These are phyloP conservation scores for Benincasa hispida DNA, from an alignment of 306 rosid species.

Conservation along the genomic window DNA sequence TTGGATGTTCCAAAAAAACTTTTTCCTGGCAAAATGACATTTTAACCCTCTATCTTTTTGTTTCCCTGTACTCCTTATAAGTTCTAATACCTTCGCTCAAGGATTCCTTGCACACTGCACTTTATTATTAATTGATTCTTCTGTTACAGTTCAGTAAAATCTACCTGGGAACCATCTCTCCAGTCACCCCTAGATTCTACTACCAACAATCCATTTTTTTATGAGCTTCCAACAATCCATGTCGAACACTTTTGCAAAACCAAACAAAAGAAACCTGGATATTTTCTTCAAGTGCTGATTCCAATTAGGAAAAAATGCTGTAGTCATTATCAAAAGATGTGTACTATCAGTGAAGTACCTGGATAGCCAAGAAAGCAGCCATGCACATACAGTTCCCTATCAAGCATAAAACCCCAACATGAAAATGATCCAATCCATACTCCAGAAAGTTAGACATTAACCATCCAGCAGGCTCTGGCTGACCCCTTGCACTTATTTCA, in stretches of 20 bases:
- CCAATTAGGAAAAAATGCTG: neutral
- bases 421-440: constrained; percentile 54
- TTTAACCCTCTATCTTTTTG: neutral
- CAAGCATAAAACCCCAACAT: constrained; percentile 76
- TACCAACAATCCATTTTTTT: neutral
- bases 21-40: neutral
- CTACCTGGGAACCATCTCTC: neutral
- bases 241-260: neutral
- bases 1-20: neutral
- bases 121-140: neutral
- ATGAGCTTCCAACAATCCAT: neutral
- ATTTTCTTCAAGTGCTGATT: neutral
- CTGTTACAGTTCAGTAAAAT: neutral
- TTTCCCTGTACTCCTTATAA: neutral
- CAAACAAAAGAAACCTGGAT: neutral
- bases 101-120: neutral
- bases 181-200: neutral
- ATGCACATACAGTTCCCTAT: constrained; percentile 90
- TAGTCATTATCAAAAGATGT: neutral
- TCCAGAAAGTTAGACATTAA: constrained; percentile 37
- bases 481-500: constrained; percentile 73
- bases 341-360: constrained; percentile 30
- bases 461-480: constrained; percentile 82
- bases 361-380: constrained; percentile 84
- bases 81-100: neutral